Base-by-base conservation (phyloP, 2,329 filamentous ascomycete species). In the Aureobasidium sp. region DNA sequence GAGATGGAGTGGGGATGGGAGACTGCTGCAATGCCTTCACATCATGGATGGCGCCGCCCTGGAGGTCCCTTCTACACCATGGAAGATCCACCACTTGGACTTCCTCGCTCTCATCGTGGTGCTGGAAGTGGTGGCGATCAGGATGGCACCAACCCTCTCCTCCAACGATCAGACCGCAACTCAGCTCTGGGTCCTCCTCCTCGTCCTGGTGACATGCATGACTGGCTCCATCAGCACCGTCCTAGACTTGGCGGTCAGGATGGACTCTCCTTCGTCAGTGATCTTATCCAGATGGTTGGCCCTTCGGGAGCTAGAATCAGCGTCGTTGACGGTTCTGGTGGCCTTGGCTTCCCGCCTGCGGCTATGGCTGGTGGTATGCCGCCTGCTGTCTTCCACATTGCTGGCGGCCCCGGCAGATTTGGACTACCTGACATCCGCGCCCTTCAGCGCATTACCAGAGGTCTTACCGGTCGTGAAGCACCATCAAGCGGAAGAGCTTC, bases 111-210 rank as follows among this genome's bases (percentile, higher is more conserved):
- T 37, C 77, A 79, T 64, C 73, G 78, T 50, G 73, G 62, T 36
- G 51, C 42, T 42, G 39, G 59, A 17, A 64, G 39, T 58, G 80
- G 83, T 62, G 80, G 80, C 32, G 81, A 83, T 37, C 91, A 96
- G 66, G 92, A 97, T 71, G 91, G 91, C 3, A 81, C 86, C 26
- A 97, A 97, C 70, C 93, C 93, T 47, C 80, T 97, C 13, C 84
- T 97, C 60, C 88, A 91, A 57, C 70, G 72, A 39, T 67, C 55
- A 12, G 55, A 48, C 46, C 26, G 41, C n/a, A 39, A 66, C 53
- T 62, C 58, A 13, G 64, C 48, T 48, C 32, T 52, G 20, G 39
- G 51, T 26, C 46, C 48, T 29, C 37, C n/a, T 10, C 37, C 41
- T 37, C 46, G 34, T 32, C 56, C 47, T 20, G 62, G 65, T 23